A percentile compares a stretch with the other conserved stretches of the same genome.
phyloP scores from a whole-genome alignment of 2,329 filamentous ascomycete species.

The Ophiosphaerella korrae region DNA sequence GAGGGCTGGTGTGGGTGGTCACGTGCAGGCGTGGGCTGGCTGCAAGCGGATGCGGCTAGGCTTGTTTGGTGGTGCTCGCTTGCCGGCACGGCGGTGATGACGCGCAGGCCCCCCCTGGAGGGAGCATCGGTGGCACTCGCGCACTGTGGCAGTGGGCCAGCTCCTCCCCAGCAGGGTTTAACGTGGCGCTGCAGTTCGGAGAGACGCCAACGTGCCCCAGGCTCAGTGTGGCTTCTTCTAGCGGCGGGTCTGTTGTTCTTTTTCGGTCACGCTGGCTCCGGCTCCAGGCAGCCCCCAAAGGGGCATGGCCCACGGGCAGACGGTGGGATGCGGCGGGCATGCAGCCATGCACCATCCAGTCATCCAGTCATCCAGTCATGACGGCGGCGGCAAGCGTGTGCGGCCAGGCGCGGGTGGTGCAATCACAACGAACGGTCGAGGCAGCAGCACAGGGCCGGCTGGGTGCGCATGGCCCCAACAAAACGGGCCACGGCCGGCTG shows the following conservation, averaged over 20 bases:
- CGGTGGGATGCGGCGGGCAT: too few species aligned
- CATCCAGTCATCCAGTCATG: too few species aligned
- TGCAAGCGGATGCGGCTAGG: conserved; percentile 5
- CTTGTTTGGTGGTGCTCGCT: conserved; percentile 27
- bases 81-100: conserved; percentile 39
- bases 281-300: conserved; percentile 23
- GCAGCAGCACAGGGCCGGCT: conserved; percentile 28
- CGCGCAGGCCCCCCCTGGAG: conserved; percentile 38
- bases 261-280: conserved; percentile 25
- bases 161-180: conserved; percentile 28
- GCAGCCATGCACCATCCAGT: too few species aligned
- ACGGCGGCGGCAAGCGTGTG: too few species aligned
- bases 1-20: background rate
- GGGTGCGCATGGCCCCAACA: conserved; percentile 32
- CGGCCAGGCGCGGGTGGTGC: too few species aligned
- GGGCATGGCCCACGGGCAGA: conserved; percentile 19
- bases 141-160: conserved; percentile 26
- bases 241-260: conserved; percentile 30
- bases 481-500: conserved; percentile 32
- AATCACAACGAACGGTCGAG: conserved; percentile 11
- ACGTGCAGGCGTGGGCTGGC: background rate
- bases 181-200: conserved; percentile 36
- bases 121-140: conserved; percentile 10
- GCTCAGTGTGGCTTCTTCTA: conserved; percentile 33
- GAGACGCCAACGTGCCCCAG: conserved; percentile 25